Conservation (phyloP, 148 eudicot species). For the Fallopia convolvulus region DNA sequence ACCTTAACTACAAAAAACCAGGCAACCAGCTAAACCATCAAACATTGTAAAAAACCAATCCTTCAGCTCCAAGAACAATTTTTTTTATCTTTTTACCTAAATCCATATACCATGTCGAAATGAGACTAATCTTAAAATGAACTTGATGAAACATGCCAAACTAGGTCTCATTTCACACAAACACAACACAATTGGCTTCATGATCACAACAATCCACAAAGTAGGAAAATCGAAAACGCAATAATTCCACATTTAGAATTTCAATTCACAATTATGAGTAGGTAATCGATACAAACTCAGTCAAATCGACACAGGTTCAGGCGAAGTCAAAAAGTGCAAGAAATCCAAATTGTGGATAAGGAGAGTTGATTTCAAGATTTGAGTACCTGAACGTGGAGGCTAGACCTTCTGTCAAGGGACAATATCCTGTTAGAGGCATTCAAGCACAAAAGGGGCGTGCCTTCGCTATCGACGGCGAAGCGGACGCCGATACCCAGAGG, state of each 20-base stretch:
- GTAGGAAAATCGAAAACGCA: too few species aligned
- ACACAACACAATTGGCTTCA: neutral
- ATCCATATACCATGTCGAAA: neutral
- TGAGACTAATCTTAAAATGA: neutral
- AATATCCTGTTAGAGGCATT: constrained; percentile 28
- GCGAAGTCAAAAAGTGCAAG: neutral
- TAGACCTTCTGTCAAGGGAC: constrained; percentile 36
- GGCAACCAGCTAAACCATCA: neutral
- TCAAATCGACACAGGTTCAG: neutral
- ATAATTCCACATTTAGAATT: too few species aligned
- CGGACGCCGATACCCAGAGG: constrained; percentile 70
- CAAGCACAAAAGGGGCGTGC: constrained; percentile 52
- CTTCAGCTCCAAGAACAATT: neutral
- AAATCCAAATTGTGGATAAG: neutral
- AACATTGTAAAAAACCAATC: too few species aligned
- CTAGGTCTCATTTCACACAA: neutral
- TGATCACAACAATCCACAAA: too few species aligned
- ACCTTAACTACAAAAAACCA: neutral
- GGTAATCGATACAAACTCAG: neutral
- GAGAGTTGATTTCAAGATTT: too few species aligned
- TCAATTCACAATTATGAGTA: too few species aligned
- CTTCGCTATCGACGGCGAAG: constrained; percentile 53
- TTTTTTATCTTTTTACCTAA: neutral
- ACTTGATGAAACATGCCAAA: neutral
- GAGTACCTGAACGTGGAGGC: constrained; percentile 72